Conservation (phyloP, 768 basidiomycete genomes). For the Suillus brevipes region DNA sequence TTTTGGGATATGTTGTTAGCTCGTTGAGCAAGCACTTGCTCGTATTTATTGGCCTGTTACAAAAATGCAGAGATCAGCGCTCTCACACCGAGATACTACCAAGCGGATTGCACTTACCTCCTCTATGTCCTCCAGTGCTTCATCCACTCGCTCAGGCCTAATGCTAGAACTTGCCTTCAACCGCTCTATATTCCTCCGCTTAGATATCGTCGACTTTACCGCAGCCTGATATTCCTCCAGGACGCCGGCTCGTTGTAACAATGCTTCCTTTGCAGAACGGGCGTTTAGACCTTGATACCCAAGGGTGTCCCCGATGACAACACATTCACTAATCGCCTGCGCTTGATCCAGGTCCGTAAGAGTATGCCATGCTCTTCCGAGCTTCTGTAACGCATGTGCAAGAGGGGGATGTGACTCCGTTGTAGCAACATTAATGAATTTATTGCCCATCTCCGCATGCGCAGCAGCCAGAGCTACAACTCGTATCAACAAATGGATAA, state of each 20-base stretch:
- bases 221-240: conserved; percentile 94
- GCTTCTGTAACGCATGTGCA: conserved; percentile 78
- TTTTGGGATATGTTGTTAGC: conserved; percentile 94
- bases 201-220: conserved; percentile 90
- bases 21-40: conserved; percentile 79
- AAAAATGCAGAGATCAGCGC: conserved; percentile 14
- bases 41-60: conserved; percentile 83
- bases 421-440: conserved; percentile 83
- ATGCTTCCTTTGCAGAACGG: conserved; percentile 92
- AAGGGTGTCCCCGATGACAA: conserved; percentile 92
- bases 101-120: conserved; percentile 54
- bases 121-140: conserved; percentile 89
- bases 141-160: conserved; percentile 81
- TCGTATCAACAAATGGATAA: conserved; percentile 5
- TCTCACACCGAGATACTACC: background rate
- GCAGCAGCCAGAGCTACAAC: conserved; percentile 68
- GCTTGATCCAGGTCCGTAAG: conserved; percentile 87
- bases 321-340: conserved; percentile 91
- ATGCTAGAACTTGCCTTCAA: conserved; percentile 86
- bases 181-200: conserved; percentile 88
- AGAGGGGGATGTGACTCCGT: conserved; percentile 87
- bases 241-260: conserved; percentile 85
- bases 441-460: conserved; percentile 92
- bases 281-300: conserved; percentile 98
- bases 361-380: conserved; percentile 86